A percentile compares a stretch with the other conserved stretches of the same genome.
phyloP scores from a whole-genome alignment of 169 alveolate genomes.

The Cryptosporidium sp. region DNA sequence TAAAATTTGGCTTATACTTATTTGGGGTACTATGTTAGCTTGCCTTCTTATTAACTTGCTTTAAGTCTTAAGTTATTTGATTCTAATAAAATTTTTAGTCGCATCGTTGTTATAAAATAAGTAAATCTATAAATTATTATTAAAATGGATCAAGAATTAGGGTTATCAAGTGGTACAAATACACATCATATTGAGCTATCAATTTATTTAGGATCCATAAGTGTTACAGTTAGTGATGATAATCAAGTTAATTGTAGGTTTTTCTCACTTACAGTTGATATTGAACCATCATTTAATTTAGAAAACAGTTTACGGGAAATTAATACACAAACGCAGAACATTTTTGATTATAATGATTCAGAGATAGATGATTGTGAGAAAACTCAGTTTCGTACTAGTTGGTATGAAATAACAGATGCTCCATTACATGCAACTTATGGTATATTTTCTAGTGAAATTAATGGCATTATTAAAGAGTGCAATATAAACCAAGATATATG shows the following conservation, averaged over 20 bases:
- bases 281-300: constrained; percentile 48
- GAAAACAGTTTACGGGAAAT: background rate
- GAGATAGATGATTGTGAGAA: constrained; percentile 6
- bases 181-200: constrained; percentile 9
- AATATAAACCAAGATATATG: background rate
- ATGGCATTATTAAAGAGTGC: constrained; percentile 44
- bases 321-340: background rate
- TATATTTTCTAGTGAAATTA: constrained; percentile 35
- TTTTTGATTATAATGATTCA: constrained; percentile 31
- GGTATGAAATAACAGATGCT: constrained; percentile 15
- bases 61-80: background rate
- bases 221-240: constrained; percentile 26
- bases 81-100: background rate
- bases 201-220: constrained; percentile 29
- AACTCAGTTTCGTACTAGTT: constrained; percentile 35
- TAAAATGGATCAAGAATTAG: background rate
- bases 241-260: background rate
- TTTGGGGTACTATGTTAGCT: background rate
- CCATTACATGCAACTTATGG: constrained; percentile 6
- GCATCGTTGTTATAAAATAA: background rate
- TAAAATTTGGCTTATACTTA: too few species aligned
- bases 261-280: constrained; percentile 31
- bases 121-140: constrained; percentile 3
- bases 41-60: background rate
- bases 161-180: background rate